Evolutionary conservation across 768 basidiomycete genomes (phyloP), one percentile per base, ranked within the genome.

Genomic region (Rhizopogon rudus): DNA sequence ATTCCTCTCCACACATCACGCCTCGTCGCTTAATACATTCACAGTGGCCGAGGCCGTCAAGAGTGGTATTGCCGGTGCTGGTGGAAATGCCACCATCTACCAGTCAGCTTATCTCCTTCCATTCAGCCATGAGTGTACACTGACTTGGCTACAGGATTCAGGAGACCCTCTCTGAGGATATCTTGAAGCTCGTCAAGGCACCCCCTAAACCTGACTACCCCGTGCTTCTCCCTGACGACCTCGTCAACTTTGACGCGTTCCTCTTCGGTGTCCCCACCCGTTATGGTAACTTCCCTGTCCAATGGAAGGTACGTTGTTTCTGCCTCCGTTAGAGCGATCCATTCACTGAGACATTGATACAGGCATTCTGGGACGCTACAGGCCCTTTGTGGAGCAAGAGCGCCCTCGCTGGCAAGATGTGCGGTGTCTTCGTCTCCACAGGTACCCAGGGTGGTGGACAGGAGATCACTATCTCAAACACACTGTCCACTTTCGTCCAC

Each of bases 141-240:
- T 40, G 10, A 59, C 13, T 3, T 31, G 6, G 1, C 7, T 4
- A 22, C 29, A 91, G 88, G 67, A 81, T 95, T 59, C 74, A 88
- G 55, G 93, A 96, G 73, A 96, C 91, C 16, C 86, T 96, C 54
- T 70, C 87, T 2, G 69, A 80, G 16, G 88, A 91, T 28, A 68
- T 94, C 52, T 75, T 93, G 55, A 69, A 69, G 52, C 79, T 80
- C 67, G 81, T 95, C 79, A 73, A 82, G 62, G 91, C 89, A 1
- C 82, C 86, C 5, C 70, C 86, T 12, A 89, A 87, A 66, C 80
- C 83, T 48, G 74, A 81, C 61, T 91, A 91, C 71, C 88, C 89
- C 10, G 2, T 61, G 52, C 52, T 69, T 5, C 14, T 52, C 3
- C 37, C 53, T 13, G 52, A 35, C 0, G 22, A 66, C 12, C 42